phyloP scores from a whole-genome alignment of 1,139 yeast genomes.

The Candida sanyaensis region DNA sequence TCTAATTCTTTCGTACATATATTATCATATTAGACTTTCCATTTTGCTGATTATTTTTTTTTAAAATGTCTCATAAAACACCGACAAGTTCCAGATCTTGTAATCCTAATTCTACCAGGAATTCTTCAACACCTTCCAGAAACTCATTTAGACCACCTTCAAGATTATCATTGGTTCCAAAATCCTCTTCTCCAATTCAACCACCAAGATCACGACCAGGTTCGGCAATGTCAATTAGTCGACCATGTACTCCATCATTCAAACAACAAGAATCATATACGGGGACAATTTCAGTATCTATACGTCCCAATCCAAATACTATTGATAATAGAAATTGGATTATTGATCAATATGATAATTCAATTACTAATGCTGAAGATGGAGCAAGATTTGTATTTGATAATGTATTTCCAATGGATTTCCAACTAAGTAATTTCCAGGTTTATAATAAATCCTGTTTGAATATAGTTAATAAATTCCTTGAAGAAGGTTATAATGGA shows the following conservation, averaged over 20 bases:
- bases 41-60: background rate
- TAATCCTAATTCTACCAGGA: constrained; percentile 16
- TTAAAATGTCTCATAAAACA: constrained; percentile 20
- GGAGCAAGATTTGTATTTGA: constrained; percentile 68
- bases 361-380: constrained; percentile 52
- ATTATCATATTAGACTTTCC: background rate
- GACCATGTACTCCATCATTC: constrained; percentile 44
- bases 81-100: constrained; percentile 27
- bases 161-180: constrained; percentile 20
- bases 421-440: constrained; percentile 47
- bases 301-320: constrained; percentile 54
- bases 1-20: too few species aligned
- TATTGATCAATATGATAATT: constrained; percentile 34
- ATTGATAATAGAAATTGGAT: constrained; percentile 41
- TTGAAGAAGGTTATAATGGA: constrained; percentile 77
- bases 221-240: constrained; percentile 17
- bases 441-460: constrained; percentile 66
- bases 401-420: constrained; percentile 58
- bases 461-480: constrained; percentile 62
- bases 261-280: constrained; percentile 42
- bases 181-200: constrained; percentile 18
- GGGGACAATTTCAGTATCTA: constrained; percentile 53
- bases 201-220: constrained; percentile 43
- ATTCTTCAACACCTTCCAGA: constrained; percentile 10
- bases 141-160: constrained; percentile 19